A percentile compares a stretch with the other conserved stretches of the same genome.
Conservation (phyloP, 2,329 filamentous ascomycete genomes). For the Alternaria hordeiaustralica region DNA sequence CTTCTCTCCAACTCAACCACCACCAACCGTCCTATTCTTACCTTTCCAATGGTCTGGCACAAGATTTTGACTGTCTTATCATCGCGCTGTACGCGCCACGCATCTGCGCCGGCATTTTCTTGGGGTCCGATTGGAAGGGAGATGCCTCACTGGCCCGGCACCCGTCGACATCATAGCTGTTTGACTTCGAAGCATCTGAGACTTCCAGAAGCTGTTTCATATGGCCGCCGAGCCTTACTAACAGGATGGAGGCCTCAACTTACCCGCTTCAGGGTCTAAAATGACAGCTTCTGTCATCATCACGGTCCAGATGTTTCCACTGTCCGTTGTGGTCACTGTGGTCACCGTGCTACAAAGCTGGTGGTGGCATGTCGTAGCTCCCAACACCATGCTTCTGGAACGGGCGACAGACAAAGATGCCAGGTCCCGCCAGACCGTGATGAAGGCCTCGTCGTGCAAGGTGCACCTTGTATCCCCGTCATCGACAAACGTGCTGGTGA, state of each 20-base stretch:
- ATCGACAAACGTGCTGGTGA: background rate
- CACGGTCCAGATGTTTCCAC: background rate
- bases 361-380: constrained; percentile 9
- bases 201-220: constrained; percentile 38
- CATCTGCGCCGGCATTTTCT: background rate
- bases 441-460: constrained; percentile 3
- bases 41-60: background rate
- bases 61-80: constrained; percentile 1
- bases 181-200: constrained; percentile 18
- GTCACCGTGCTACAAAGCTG: background rate
- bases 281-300: background rate
- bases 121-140: background rate
- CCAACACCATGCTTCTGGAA: constrained; percentile 4
- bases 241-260: background rate
- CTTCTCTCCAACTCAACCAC: constrained; percentile 7
- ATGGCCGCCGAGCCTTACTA: background rate
- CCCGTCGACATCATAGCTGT: constrained; percentile 16
- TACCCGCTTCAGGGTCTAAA: background rate
- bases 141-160: background rate
- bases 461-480: background rate
- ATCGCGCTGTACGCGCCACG: constrained; percentile 2
- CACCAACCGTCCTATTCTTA: constrained; percentile 6
- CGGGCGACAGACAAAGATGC: constrained; percentile 8
- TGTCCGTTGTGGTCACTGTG: background rate
- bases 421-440: constrained; percentile 13